Evolutionary conservation across 306 rosid genomes (phyloP), one percentile per base, ranked within the genome.

Genomic region (Cajanus cajan): DNA sequence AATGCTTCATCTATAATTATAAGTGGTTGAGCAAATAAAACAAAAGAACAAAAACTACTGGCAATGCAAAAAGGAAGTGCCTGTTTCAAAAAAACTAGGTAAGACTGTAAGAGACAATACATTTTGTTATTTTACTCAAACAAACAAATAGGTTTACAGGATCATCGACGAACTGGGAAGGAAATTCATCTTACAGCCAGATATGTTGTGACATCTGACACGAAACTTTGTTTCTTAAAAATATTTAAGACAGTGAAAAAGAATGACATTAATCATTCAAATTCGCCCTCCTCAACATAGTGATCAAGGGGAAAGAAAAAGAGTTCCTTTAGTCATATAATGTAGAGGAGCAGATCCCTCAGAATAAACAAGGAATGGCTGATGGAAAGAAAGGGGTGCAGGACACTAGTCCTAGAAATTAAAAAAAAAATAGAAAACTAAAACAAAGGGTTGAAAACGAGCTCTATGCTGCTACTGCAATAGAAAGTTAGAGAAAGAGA

Each of bases 211-310:
- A 43, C 34, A 54, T 4, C 19, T 11, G 58, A 43, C 34, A 54
- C 2, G 21, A 76, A 67, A 67, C 66, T 72, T 71, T 79, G 68
- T 14, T 51, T 73, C 68, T 61, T 33, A 18, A 18, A 80, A 63
- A 28, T 28, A 25, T 39, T n/a, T 41, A 40, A 74, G 54, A 68
- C 28, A 76, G 15, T 31, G 16, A 34, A 71, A 65, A 82, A 66
- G 31, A 45, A 21, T 28, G 8, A 47, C 0, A 6, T 39, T 33
- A 47, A 25, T 39, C 4, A 61, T 72, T 69, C 58, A 78, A 40
- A 72, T 64, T 73, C 34, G 14, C 41, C 43, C 54, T 44, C 36
- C 59, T 67, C 63, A 50, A 67, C 21, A 47, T 39, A 39, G 54
- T 48, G 54, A 78, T 55, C 43, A 47, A 25, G 25, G 47, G 36